Percentiles rank a stretch among this genome's conserved stretches.
Evolutionary conservation across 306 rosid genomes (phyloP).

Genomic region (Cucumis melo): DNA sequence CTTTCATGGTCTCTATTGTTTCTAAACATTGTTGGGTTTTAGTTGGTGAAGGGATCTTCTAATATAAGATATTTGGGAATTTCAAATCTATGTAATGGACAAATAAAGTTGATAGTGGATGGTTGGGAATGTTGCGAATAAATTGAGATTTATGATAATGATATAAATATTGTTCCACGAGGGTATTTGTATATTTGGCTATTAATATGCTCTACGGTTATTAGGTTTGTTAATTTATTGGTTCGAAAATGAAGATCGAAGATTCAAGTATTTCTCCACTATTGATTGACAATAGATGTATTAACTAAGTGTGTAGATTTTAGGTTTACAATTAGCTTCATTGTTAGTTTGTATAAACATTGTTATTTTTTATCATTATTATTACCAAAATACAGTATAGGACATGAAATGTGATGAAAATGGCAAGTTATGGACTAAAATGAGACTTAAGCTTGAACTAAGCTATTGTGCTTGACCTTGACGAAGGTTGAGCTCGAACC

Average conservation of each 20-base stretch:
- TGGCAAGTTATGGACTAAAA: too few relatives aligned
- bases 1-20: not conserved
- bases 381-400: too few relatives aligned
- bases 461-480: too few relatives aligned
- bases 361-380: too few relatives aligned
- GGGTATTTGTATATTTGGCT: not conserved
- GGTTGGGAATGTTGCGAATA: not conserved
- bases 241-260: too few relatives aligned
- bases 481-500: too few relatives aligned
- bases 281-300: too few relatives aligned
- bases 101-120: not conserved
- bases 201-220: not conserved
- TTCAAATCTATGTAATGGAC: not conserved
- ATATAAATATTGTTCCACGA: not conserved
- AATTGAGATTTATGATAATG: not conserved
- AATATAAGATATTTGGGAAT: not conserved
- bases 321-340: too few relatives aligned
- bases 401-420: too few relatives aligned
- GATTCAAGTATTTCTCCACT: not conserved
- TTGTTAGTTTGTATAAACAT: too few relatives aligned
- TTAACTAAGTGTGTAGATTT: too few relatives aligned
- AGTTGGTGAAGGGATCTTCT: not conserved
- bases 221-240: not conserved
- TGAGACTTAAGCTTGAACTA: too few relatives aligned
- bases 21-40: not conserved